Percentiles rank a stretch among this genome's conserved stretches.
These are phyloP conservation scores for Fraxinus baroniana DNA, from an alignment of 305 asterid species.

Conservation along the genomic window DNA sequence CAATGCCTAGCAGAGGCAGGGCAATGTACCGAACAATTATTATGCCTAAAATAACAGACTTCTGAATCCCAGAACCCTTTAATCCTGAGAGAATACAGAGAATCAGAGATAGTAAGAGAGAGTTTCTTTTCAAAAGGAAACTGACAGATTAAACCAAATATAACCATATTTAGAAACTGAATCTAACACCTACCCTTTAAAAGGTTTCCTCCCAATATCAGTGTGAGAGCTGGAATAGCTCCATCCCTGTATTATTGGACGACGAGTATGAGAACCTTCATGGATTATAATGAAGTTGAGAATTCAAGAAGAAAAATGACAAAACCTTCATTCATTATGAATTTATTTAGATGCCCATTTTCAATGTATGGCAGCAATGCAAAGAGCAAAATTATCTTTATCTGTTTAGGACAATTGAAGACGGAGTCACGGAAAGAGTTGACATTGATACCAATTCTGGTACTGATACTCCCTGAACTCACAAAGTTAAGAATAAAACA, in stretches of 20 bases:
- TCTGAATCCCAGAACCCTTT: constrained; percentile 54
- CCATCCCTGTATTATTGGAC: constrained; percentile 62
- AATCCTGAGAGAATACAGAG: constrained; percentile 45
- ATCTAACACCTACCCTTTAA: constrained; percentile 49
- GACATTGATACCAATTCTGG: background rate
- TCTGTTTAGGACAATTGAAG: background rate
- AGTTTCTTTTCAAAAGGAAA: background rate
- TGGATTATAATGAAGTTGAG: background rate
- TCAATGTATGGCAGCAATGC: background rate
- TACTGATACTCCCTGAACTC: background rate
- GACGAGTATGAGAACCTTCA: constrained; percentile 5
- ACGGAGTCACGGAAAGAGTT: background rate
- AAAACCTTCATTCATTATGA: background rate
- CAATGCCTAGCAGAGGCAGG: constrained; percentile 67
- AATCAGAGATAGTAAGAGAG: background rate
- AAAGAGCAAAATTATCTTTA: background rate
- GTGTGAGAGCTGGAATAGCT: constrained; percentile 77
- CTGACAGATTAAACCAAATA: background rate
- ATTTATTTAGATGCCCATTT: background rate
- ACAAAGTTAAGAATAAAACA: background rate
- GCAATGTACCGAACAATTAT: constrained; percentile 60
- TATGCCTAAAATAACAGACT: constrained; percentile 56
- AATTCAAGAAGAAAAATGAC: background rate
- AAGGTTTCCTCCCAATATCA: constrained; percentile 88
- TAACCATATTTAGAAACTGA: constrained; percentile 1